Percentiles rank a stretch among this genome's conserved stretches.
Conservation (phyloP, 495 filamentous ascomycete genomes). For the Neurospora tetrasperma region DNA sequence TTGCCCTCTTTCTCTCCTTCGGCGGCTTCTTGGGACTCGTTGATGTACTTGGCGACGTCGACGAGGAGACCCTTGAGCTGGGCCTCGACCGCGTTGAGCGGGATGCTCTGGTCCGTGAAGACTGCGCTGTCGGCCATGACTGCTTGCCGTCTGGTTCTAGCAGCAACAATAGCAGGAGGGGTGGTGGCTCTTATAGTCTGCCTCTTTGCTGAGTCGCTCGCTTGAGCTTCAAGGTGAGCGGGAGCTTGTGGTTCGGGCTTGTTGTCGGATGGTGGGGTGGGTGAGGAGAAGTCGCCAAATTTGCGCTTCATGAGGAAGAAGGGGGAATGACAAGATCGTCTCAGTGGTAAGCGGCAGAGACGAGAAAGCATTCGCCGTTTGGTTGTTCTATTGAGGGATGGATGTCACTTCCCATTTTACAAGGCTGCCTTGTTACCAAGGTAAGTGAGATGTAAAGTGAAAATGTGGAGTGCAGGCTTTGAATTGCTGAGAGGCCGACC, state of each 20-base stretch:
- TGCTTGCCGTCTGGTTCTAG: not conserved
- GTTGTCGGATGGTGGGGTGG: not conserved
- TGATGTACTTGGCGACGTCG: conserved; percentile 61
- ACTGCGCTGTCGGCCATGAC: not conserved
- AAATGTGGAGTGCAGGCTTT: not conserved
- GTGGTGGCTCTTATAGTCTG: not conserved
- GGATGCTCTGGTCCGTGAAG: conserved; percentile 7
- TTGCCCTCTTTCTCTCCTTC: conserved; percentile 1
- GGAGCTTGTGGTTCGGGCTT: not conserved
- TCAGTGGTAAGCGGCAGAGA: not conserved
- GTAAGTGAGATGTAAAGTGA: not conserved
- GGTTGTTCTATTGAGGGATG: not conserved
- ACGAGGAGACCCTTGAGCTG: conserved; percentile 62
- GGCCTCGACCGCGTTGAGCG: conserved; percentile 54
- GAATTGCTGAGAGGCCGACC: not conserved
- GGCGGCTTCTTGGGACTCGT: conserved; percentile 20
- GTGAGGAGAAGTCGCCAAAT: conserved; percentile 4
- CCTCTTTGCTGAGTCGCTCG: not conserved
- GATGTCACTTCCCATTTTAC: not conserved
- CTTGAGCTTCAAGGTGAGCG: not conserved
- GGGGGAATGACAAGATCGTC: not conserved
- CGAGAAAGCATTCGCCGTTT: conserved; percentile 5
- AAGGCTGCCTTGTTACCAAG: not conserved
- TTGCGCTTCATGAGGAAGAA: conserved; percentile 16
- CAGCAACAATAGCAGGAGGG: not conserved